A percentile compares a stretch with the other conserved stretches of the same genome.
Evolutionary conservation across 2,329 filamentous ascomycete species (phyloP).

Genomic region (Ambrosiella beaveri): DNA sequence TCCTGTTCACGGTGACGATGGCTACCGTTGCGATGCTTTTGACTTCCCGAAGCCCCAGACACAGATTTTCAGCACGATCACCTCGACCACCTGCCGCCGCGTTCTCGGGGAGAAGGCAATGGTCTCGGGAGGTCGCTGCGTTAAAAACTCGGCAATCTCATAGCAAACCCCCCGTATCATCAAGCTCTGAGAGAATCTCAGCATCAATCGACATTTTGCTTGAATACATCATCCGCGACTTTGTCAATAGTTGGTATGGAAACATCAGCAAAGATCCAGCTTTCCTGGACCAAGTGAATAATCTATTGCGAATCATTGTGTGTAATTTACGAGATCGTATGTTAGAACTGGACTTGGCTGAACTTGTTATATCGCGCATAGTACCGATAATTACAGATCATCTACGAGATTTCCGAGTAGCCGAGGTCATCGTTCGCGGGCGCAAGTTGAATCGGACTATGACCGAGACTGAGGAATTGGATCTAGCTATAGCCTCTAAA

Average conservation of each 20-base stretch:
- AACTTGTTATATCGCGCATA: constrained; percentile 62
- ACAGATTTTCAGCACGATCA: constrained; percentile 21
- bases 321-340: constrained; percentile 54
- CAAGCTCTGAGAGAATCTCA: constrained; percentile 60
- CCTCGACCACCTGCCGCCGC: constrained; percentile 29
- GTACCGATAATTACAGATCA: constrained; percentile 80
- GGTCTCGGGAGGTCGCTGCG: constrained; percentile 52
- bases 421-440: constrained; percentile 72
- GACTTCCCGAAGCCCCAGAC: constrained; percentile 36
- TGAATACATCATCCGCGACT: constrained; percentile 61
- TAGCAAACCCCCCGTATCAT: constrained; percentile 51
- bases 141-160: constrained; percentile 52
- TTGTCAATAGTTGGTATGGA: constrained; percentile 75
- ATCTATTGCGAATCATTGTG: constrained; percentile 55
- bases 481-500: constrained; percentile 87
- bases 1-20: constrained; percentile 35
- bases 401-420: constrained; percentile 77
- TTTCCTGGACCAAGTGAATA: constrained; percentile 79
- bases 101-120: constrained; percentile 46
- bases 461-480: constrained; percentile 90
- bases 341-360: constrained; percentile 63
- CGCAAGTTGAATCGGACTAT: constrained; percentile 75
- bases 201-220: constrained; percentile 65
- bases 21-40: constrained; percentile 42
- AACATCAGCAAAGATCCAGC: constrained; percentile 64